Conservation (phyloP, 768 basidiomycete species). For the Lanmaoa rubissima region DNA sequence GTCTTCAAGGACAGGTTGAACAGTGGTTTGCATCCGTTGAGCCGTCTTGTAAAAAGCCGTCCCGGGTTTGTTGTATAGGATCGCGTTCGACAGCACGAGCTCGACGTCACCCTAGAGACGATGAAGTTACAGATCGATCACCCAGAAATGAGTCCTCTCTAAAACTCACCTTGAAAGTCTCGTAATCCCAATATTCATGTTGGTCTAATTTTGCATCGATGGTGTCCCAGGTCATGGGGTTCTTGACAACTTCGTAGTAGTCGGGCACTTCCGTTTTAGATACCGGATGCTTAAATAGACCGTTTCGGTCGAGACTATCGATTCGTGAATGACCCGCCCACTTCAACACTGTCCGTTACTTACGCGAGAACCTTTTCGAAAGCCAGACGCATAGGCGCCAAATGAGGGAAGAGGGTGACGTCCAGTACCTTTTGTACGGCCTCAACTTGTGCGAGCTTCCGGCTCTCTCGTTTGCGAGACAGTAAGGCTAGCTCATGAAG, state of each 20-base stretch:
- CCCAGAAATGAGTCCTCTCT: background rate
- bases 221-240: constrained; percentile 85
- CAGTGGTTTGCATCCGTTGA: constrained; percentile 49
- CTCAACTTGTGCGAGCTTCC: constrained; percentile 70
- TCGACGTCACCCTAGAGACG: constrained; percentile 66
- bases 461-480: constrained; percentile 73
- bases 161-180: constrained; percentile 61
- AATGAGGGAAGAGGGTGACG: constrained; percentile 63
- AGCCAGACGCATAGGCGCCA: constrained; percentile 54
- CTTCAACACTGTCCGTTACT: constrained; percentile 23
- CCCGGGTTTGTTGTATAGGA: constrained; percentile 80
- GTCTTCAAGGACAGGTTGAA: constrained; percentile 37
- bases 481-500: constrained; percentile 66
- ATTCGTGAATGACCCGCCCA: constrained; percentile 6
- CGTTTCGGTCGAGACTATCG: constrained; percentile 67
- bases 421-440: constrained; percentile 66
- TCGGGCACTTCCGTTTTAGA: constrained; percentile 78
- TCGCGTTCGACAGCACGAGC: constrained; percentile 83
- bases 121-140: constrained; percentile 1
- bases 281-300: constrained; percentile 82
- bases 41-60: constrained; percentile 72
- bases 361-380: constrained; percentile 74
- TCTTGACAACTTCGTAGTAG: constrained; percentile 82
- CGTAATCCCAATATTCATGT: constrained; percentile 78
- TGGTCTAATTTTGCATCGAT: constrained; percentile 82